These are phyloP conservation scores for Gaultheria prostrata DNA, from an alignment of 148 eudicot genomes.

Conservation along the genomic window DNA sequence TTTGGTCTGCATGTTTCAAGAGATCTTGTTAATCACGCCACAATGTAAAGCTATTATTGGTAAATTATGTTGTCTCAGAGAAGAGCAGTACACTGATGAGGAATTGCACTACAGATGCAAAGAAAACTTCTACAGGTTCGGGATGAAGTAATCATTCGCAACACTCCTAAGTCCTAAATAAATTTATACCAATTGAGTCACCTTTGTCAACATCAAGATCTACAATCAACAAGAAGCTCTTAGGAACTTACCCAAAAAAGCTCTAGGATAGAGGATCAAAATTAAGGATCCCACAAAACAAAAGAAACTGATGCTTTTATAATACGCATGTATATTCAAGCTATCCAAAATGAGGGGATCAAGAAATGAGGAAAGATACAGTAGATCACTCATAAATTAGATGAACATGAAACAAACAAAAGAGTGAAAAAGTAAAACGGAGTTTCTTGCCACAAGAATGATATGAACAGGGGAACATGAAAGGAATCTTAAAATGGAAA, in stretches of 20 bases:
- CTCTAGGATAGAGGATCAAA: not conserved
- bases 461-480: not conserved
- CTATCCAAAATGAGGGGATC: not conserved
- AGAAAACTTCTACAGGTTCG: not conserved
- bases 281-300: constrained; percentile 7
- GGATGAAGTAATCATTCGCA: not conserved
- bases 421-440: not conserved
- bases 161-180: not conserved
- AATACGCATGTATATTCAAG: too few species aligned
- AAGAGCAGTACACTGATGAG: not conserved
- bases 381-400: not conserved
- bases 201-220: not conserved
- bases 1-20: constrained; percentile 57
- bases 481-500: not conserved
- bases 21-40: constrained; percentile 14
- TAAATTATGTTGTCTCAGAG: constrained; percentile 11
- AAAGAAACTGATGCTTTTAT: not conserved
- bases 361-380: not conserved
- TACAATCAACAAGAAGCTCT: constrained; percentile 6
- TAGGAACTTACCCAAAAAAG: not conserved
- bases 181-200: not conserved
- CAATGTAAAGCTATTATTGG: not conserved
- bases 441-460: not conserved
- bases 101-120: not conserved
- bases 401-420: not conserved